phyloP scores from a whole-genome alignment of 2,329 filamentous ascomycete genomes.

The Penicillium vulpinum region DNA sequence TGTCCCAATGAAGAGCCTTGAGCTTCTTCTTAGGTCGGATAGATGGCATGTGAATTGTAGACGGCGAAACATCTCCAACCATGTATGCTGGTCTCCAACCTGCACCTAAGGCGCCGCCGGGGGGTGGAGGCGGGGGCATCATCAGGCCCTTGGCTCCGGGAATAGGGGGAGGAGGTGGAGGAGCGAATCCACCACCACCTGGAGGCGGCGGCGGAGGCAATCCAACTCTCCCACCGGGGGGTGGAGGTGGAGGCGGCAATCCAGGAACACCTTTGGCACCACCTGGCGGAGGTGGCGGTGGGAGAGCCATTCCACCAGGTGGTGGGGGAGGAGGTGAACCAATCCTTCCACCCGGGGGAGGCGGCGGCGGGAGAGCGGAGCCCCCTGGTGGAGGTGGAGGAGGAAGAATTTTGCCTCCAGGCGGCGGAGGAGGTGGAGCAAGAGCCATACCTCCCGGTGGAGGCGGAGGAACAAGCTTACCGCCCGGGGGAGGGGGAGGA shows the following conservation, averaged over 20 bases:
- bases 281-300: constrained; percentile 47
- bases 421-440: constrained; percentile 23
- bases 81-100: constrained; percentile 70
- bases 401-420: constrained; percentile 38
- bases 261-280: constrained; percentile 45
- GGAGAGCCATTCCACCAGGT: constrained; percentile 41
- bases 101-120: constrained; percentile 59
- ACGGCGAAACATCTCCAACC: constrained; percentile 58
- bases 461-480: constrained; percentile 18
- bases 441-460: constrained; percentile 19
- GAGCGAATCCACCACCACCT: constrained; percentile 44
- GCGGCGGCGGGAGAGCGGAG: constrained; percentile 34
- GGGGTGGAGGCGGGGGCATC: constrained; percentile 64
- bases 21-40: constrained; percentile 98
- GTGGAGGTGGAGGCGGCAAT: constrained; percentile 47
- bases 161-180: constrained; percentile 52
- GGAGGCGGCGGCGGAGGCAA: constrained; percentile 39
- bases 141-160: constrained; percentile 44
- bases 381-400: constrained; percentile 16
- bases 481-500: constrained; percentile 14
- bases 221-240: constrained; percentile 35
- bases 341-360: constrained; percentile 39
- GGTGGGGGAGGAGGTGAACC: constrained; percentile 51
- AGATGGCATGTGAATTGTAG: constrained; percentile 70
- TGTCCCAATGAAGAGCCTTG: constrained; percentile 99